phyloP scores from a whole-genome alignment of 2,329 filamentous ascomycete species.

The Fusarium armeniacum region DNA sequence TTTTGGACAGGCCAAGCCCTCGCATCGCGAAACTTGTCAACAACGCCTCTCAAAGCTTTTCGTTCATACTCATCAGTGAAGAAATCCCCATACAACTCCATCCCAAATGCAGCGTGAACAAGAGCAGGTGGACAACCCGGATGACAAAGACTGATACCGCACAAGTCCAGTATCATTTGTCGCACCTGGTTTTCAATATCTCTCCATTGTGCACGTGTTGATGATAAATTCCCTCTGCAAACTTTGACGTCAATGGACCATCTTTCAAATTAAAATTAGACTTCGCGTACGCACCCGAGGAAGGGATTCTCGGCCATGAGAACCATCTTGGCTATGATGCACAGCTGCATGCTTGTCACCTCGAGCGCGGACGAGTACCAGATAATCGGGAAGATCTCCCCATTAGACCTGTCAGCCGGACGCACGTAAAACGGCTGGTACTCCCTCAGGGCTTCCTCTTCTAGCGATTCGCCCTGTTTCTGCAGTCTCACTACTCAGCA shows the following conservation, averaged over 20 bases:
- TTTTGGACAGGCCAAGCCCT: slow-evolving; percentile 58
- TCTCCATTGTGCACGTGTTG: slow-evolving; percentile 53
- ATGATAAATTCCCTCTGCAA: slow-evolving; percentile 45
- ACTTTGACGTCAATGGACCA: slow-evolving; percentile 18
- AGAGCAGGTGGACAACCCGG: slow-evolving; percentile 56
- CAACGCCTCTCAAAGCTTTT: slow-evolving; percentile 55
- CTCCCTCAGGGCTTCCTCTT: slow-evolving; percentile 52
- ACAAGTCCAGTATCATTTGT: slow-evolving; percentile 56
- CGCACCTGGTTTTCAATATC: slow-evolving; percentile 57
- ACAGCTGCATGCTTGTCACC: slow-evolving; percentile 58
- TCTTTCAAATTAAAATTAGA: background rate
- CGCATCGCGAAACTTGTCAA: slow-evolving; percentile 61
- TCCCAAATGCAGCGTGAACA: slow-evolving; percentile 57
- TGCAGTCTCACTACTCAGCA: slow-evolving; percentile 52
- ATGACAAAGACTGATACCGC: slow-evolving; percentile 59
- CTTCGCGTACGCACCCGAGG: slow-evolving; percentile 49
- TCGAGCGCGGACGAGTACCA: slow-evolving; percentile 59
- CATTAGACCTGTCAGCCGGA: slow-evolving; percentile 54
- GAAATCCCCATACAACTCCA: slow-evolving; percentile 60
- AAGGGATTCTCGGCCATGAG: slow-evolving; percentile 58
- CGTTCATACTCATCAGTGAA: slow-evolving; percentile 59
- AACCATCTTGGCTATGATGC: slow-evolving; percentile 58
- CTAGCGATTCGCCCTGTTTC: slow-evolving; percentile 55
- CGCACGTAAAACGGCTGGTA: slow-evolving; percentile 55
- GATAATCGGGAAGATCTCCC: slow-evolving; percentile 58